Evolutionary conservation across 2,329 filamentous ascomycete species (phyloP), one percentile per base, ranked within the genome.

Genomic region (Pseudomassariella vexata): DNA sequence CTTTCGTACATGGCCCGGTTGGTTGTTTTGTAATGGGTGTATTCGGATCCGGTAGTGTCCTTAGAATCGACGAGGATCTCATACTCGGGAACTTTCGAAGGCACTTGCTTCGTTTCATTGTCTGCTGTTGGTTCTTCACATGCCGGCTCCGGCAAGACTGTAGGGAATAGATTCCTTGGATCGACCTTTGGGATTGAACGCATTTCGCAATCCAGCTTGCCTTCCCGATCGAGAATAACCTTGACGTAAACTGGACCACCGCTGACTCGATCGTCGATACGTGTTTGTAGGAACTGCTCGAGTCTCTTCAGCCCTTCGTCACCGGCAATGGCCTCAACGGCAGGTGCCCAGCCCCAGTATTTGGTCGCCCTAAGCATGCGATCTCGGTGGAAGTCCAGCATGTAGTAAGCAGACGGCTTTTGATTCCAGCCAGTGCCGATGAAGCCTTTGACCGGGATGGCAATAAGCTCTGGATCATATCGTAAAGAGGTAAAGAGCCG

Each of bases 1-100:
- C 62, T 63, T 27, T 84, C 75, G 55, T 96, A 96, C 52, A 79
- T 67, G 8, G 66, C 62, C 10, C 90, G 76, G 28, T 70, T 65
- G 0, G 85, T 92, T 0, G 90, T 96, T 58, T 98, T 96, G 63
- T 84, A 85, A 36, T 81, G 79, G 0, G 89, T 95, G 50, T 82
- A 84, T n/a, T 76, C 70, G 1, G 73, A 75, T 24, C 58, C 56
- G 6, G 43, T 22, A 0, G 66, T 70, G n/a, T 33, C 33, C n/a
- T 42, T 36, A 8, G 36, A 33, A 44, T 77, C 72, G 3, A 74
- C 36, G 1, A 67, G 37, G 3, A 77, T 52, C 3, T 61, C 56
- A 38, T 63, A 73, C 1, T 49, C 49, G 1, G 55, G 48, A n/a
- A 45, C 37, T 17, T 46, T 52, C 1, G 8, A 40, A 35, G 8